A percentile compares a stretch with the other conserved stretches of the same genome.
phyloP scores from a whole-genome alignment of 2,329 filamentous ascomycete species.

The Capronia epimyces region DNA sequence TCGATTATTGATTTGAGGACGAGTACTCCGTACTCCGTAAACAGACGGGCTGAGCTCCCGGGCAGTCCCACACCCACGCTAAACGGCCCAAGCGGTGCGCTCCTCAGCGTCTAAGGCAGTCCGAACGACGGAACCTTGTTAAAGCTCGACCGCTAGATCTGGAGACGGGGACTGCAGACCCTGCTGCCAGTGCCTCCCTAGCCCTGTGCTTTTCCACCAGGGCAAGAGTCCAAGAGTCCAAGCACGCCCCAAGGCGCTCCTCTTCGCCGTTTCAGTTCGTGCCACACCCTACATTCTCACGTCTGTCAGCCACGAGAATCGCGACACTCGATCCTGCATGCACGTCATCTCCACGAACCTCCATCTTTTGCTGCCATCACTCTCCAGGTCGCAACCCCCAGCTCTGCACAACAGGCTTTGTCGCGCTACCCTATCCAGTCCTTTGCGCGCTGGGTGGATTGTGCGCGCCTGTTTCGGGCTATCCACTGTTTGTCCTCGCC shows the following conservation, averaged over 20 bases:
- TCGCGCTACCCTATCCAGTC: background rate
- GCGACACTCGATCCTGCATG: conserved; percentile 10
- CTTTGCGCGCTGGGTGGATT: conserved; percentile 7
- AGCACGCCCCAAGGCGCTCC: background rate
- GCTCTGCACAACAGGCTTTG: background rate
- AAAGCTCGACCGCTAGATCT: background rate
- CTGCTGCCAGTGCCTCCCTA: no score
- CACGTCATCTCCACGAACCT: conserved; percentile 16
- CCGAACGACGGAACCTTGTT: background rate
- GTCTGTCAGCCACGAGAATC: conserved; percentile 12
- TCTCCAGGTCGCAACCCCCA: conserved; percentile 4
- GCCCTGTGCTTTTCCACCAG: background rate
- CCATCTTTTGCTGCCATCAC: conserved; percentile 1
- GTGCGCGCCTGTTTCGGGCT: conserved; percentile 13
- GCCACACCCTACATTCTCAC: background rate
- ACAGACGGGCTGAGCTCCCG: background rate
- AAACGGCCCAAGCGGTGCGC: background rate
- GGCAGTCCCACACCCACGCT: background rate
- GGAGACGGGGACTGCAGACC: background rate
- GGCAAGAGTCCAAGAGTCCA: background rate
- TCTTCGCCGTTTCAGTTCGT: background rate
- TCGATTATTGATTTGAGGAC: no score
- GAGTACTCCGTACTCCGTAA: no score
- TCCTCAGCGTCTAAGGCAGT: background rate
- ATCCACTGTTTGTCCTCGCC: conserved; percentile 1